These are phyloP conservation scores for Gossypium rotundifolium DNA, from an alignment of 345 rosid species.

Conservation along the genomic window DNA sequence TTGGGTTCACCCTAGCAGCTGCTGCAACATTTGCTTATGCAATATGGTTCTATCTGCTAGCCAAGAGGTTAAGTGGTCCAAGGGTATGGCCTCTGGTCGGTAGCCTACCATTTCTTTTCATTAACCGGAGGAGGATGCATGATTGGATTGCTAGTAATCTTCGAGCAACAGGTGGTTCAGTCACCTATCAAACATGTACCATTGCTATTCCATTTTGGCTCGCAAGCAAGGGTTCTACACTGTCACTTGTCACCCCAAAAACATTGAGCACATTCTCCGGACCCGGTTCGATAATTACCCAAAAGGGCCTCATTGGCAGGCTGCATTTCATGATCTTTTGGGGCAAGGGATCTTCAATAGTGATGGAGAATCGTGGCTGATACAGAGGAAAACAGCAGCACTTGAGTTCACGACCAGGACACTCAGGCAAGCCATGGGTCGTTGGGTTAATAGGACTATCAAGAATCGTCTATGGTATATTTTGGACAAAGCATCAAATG, in stretches of 20 bases:
- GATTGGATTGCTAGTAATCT: constrained; percentile 82
- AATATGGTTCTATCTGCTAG: constrained; percentile 65
- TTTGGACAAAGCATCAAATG: constrained; percentile 45
- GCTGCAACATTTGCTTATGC: constrained; percentile 46
- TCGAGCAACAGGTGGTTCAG: constrained; percentile 48
- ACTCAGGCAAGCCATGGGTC: constrained; percentile 81
- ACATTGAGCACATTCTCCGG: constrained; percentile 76
- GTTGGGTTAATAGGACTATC: constrained; percentile 87
- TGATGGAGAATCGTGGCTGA: constrained; percentile 89
- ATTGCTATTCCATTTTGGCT: constrained; percentile 66
- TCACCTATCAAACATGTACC: constrained; percentile 78
- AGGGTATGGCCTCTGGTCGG: constrained; percentile 67
- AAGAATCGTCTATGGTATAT: constrained; percentile 74
- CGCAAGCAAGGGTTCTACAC: constrained; percentile 70
- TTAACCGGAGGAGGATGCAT: constrained; percentile 53
- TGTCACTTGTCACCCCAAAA: constrained; percentile 82
- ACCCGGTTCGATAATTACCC: constrained; percentile 85
- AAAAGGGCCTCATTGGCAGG: constrained; percentile 75
- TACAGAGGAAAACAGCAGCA: constrained; percentile 84
- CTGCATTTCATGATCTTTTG: constrained; percentile 73
- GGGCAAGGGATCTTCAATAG: constrained; percentile 90
- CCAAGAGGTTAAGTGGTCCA: constrained; percentile 63
- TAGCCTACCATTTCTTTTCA: constrained; percentile 57
- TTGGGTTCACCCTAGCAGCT: constrained; percentile 24
- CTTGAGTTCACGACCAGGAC: constrained; percentile 87